Base-by-base conservation (phyloP, 169 alveolate species). In the Plasmodium chabaudi region DNA sequence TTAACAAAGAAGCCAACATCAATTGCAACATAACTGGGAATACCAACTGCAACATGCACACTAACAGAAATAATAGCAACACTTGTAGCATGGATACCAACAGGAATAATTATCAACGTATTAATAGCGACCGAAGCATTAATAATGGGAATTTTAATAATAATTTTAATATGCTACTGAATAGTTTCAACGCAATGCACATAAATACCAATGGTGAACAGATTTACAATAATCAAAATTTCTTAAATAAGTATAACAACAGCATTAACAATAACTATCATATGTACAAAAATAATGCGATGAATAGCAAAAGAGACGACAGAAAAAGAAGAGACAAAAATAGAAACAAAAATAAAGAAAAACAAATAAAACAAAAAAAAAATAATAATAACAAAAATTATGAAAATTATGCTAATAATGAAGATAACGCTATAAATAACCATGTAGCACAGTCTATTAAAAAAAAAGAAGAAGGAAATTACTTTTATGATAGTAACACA, bases 401-500 rank as follows among this genome's bases (percentile, higher is more conserved):
- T 17, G 74, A 82, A 34, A 34, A 67, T 1, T 47, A 56, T 61
- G 13, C 9, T 46, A 25, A 25, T 9, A 82, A 44, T 57, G 34
- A 53, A 19, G 69, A 39, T 2, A 47, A 13, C 19, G 61, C 15
- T 42, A n/a, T 25, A 46, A 74, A 49, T 67, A 67, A 27, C 57
- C 53, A 21, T 2, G 67, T n/a, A 15, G 17, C 55, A 21, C n/a
- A 55, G 47, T 75, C 63, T 47, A 13, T 51, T 82, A 25, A 67
- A 42, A 67, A 82, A 70, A 34, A 49, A 9, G 60, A n/a, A 5
- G 72, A 67, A 13, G 74, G 55, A 12, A 44, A 53, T 23, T 55
- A 56, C 17, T 34, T 44, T 67, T 53, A 27, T 44, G 90, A 82
- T 71, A 82, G 90, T 60, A 67, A 67, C 53, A 82, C 90, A 25